Conservation (phyloP, 257 asterid species). For the Solanum corneliomulleri region DNA sequence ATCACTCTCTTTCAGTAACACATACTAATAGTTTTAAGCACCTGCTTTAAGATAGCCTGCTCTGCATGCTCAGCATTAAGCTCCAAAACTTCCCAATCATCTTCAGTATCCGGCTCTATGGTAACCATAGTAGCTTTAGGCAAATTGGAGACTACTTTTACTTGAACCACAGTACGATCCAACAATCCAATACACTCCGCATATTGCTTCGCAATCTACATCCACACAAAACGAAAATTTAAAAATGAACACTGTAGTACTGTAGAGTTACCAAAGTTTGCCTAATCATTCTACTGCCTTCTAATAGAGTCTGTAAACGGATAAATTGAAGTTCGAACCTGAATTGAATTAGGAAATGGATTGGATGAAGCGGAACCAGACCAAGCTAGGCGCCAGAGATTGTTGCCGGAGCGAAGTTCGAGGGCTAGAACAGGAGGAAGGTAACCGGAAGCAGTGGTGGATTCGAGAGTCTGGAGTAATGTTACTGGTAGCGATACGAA, state of each 20-base stretch:
- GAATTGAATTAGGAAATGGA: slow-evolving; percentile 54
- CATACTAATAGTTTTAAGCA: slow-evolving; percentile 4
- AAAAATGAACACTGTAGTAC: background rate
- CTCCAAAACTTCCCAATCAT: slow-evolving; percentile 98
- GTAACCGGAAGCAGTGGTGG: slow-evolving; percentile 32
- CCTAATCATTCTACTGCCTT: background rate
- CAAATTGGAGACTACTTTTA: slow-evolving; percentile 51
- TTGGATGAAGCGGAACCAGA: slow-evolving; percentile 81
- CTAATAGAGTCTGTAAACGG: background rate
- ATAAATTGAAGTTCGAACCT: slow-evolving; percentile 25
- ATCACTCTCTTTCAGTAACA: background rate
- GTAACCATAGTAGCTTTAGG: slow-evolving; percentile 78
- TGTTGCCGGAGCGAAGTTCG: slow-evolving; percentile 46
- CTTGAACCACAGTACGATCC: slow-evolving; percentile 54
- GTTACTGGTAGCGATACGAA: slow-evolving; percentile 71
- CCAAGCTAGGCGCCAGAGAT: slow-evolving; percentile 78
- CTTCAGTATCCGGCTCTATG: slow-evolving; percentile 89
- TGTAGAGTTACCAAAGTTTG: background rate
- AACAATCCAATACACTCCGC: slow-evolving; percentile 86
- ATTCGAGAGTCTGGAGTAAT: slow-evolving; percentile 72
- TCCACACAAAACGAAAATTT: background rate
- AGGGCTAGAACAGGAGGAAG: slow-evolving; percentile 88
- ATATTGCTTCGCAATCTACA: slow-evolving; percentile 68
- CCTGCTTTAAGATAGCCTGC: slow-evolving; percentile 79
- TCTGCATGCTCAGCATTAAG: slow-evolving; percentile 93